Percentiles rank a stretch among this genome's conserved stretches.
Evolutionary conservation across 83 land plant genomes (phyloP).

Genomic region (Thuja plicata): DNA sequence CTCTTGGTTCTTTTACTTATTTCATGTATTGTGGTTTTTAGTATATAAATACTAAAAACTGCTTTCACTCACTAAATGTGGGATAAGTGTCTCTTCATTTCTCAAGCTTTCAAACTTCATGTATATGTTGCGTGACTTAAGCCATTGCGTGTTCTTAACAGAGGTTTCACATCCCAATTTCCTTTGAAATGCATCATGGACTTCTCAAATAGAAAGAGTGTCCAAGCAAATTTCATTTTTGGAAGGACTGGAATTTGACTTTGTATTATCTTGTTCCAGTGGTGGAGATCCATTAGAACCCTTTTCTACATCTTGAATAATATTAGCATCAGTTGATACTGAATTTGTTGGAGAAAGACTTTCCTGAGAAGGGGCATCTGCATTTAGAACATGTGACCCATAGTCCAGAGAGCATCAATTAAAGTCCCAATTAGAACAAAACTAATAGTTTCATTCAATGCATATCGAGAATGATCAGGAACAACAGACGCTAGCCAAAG

Average conservation of each 20-base stretch:
- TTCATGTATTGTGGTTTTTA: no score
- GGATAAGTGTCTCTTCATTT: no score
- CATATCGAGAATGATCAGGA: constrained; percentile 20
- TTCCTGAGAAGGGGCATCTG: constrained; percentile 24
- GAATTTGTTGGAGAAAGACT: constrained; percentile 6
- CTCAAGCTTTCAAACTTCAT: no score
- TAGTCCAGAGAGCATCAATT: no score
- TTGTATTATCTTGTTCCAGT: no score
- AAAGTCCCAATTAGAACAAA: constrained; percentile 15
- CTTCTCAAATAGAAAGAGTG: no score
- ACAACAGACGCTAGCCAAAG: constrained; percentile 26
- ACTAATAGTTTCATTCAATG: constrained; percentile 17
- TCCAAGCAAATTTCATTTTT: no score
- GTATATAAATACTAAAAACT: no score
- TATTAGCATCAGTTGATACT: not conserved
- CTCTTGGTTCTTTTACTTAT: no score
- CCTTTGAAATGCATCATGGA: constrained; percentile 57
- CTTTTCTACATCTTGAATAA: not conserved
- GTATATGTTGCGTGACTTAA: constrained; percentile 86
- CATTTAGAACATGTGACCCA: constrained; percentile 12
- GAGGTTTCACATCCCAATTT: constrained; percentile 92
- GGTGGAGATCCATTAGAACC: constrained; percentile 27
- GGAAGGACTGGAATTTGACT: no score
- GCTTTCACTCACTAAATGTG: no score
- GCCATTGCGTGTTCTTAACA: constrained; percentile 93